Evolutionary conservation across 345 rosid genomes (phyloP).

Genomic region (Syzygium jambos): DNA sequence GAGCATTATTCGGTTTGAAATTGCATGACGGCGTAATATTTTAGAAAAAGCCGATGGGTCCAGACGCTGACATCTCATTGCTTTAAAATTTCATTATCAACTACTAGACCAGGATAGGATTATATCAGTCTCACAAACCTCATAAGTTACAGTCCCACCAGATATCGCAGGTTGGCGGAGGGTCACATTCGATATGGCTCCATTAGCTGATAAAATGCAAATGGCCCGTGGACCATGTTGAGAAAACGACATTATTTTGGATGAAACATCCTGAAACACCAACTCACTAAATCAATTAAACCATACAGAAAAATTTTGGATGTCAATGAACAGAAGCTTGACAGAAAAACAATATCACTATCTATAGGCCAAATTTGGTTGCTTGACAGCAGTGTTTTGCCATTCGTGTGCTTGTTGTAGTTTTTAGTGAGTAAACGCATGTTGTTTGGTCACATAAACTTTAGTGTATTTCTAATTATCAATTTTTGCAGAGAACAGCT

Average conservation of each 20-base stretch:
- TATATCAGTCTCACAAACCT: slow-evolving; percentile 30
- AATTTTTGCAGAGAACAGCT: neutral
- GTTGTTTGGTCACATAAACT: neutral
- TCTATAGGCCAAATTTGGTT: neutral
- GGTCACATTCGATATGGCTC: slow-evolving; percentile 71
- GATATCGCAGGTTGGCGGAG: slow-evolving; percentile 61
- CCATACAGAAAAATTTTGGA: neutral
- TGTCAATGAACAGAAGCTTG: neutral
- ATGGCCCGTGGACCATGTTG: slow-evolving; percentile 58
- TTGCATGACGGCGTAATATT: neutral
- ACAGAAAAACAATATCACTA: neutral
- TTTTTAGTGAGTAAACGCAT: neutral
- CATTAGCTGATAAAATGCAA: slow-evolving; percentile 64
- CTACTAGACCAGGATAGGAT: neutral
- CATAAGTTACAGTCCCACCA: slow-evolving; percentile 75
- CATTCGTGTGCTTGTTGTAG: neutral
- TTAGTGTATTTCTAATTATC: neutral
- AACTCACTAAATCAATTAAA: neutral
- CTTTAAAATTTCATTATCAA: neutral
- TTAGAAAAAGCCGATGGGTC: neutral
- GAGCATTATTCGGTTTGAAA: neutral
- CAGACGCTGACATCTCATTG: neutral
- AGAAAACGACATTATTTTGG: slow-evolving; percentile 64
- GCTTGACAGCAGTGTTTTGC: neutral
- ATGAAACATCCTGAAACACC: slow-evolving; percentile 45